Evolutionary conservation across 768 basidiomycete species (phyloP).

Genomic region (Cubamyces sp.): DNA sequence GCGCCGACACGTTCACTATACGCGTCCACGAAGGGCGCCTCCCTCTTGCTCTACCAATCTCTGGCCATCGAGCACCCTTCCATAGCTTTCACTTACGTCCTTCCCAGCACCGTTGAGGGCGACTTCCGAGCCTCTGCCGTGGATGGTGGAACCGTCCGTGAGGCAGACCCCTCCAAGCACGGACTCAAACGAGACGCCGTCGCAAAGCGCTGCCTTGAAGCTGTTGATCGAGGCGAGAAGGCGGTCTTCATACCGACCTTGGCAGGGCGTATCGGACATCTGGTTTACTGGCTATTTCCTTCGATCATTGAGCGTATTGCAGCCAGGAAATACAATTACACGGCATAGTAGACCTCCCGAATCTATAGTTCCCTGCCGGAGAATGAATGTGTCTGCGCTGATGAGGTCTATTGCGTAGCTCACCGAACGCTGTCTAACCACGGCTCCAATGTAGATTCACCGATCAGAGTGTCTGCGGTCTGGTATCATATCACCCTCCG

Average conservation of each 20-base stretch:
- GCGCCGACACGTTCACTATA: conserved; percentile 88
- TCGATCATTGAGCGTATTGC: conserved; percentile 59
- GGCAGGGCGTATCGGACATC: conserved; percentile 50
- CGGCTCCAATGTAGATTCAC: background rate
- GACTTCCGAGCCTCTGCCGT: conserved; percentile 81
- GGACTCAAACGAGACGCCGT: conserved; percentile 66
- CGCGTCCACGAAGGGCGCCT: conserved; percentile 80
- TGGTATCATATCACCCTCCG: conserved; percentile 56
- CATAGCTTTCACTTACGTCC: conserved; percentile 61
- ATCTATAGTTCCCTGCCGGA: background rate
- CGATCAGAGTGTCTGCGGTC: background rate
- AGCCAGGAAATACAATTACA: conserved; percentile 66
- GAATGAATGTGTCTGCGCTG: background rate
- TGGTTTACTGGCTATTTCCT: conserved; percentile 71
- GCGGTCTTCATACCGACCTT: conserved; percentile 59
- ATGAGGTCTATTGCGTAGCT: background rate
- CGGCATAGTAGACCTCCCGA: background rate
- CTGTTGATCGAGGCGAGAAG: conserved; percentile 61
- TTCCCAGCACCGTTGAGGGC: conserved; percentile 77
- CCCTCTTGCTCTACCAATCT: conserved; percentile 75
- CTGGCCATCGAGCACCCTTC: conserved; percentile 80
- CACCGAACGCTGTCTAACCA: background rate
- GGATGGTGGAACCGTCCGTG: conserved; percentile 52
- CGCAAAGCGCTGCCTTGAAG: conserved; percentile 59
- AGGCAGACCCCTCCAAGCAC: conserved; percentile 54